Percentiles rank a stretch among this genome's conserved stretches.
Conservation (phyloP, 2,329 filamentous ascomycete genomes). For the Canariomyces notabilis region DNA sequence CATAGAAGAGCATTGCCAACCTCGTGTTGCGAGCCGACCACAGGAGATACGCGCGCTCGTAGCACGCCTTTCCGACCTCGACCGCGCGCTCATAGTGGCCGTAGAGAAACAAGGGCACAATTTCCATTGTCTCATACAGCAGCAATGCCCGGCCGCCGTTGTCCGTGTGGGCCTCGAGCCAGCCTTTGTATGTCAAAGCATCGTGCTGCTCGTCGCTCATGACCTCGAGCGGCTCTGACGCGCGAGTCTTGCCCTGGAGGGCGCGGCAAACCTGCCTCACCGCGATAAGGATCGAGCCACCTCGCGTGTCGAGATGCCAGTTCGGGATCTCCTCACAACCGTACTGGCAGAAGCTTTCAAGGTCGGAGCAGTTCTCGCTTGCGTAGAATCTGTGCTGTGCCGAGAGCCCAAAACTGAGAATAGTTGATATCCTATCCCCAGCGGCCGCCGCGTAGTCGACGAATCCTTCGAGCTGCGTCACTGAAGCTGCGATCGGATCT, state of each 20-base stretch:
- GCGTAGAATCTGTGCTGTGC: slow-evolving; percentile 64
- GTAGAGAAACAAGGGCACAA: slow-evolving; percentile 58
- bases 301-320: slow-evolving; percentile 66
- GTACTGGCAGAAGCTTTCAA: slow-evolving; percentile 66
- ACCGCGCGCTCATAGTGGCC: slow-evolving; percentile 57
- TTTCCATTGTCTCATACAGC: slow-evolving; percentile 64
- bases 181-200: slow-evolving; percentile 53
- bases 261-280: slow-evolving; percentile 63
- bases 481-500: slow-evolving; percentile 53
- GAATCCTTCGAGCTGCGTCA: slow-evolving; percentile 58
- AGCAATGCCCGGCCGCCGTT: slow-evolving; percentile 61
- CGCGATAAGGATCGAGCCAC: slow-evolving; percentile 63
- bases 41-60: slow-evolving; percentile 44
- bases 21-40: slow-evolving; percentile 58
- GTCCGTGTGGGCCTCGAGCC: slow-evolving; percentile 45
- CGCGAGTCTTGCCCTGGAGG: slow-evolving; percentile 67
- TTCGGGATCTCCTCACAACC: slow-evolving; percentile 69
- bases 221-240: slow-evolving; percentile 46
- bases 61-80: slow-evolving; percentile 48
- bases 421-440: slow-evolving; percentile 66
- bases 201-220: slow-evolving; percentile 66
- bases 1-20: slow-evolving; percentile 55
- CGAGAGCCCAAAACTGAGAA: slow-evolving; percentile 65
- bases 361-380: slow-evolving; percentile 62
- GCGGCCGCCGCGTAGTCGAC: slow-evolving; percentile 61